Evolutionary conservation across 73 alveolate genomes (phyloP).

Genomic region (Paramecium biaurelia): DNA sequence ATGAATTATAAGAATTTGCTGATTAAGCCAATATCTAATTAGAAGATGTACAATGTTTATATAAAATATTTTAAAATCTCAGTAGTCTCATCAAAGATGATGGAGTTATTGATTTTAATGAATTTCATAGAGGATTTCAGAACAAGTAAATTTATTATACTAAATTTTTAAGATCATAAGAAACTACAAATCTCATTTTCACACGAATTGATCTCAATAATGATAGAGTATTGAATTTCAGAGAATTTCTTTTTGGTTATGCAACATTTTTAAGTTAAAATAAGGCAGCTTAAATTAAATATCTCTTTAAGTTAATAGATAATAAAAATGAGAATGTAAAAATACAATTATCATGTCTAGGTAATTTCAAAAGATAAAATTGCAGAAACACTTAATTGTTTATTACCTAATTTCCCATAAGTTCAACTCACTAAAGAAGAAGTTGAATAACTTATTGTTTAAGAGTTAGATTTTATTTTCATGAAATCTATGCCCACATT

Average conservation of each 20-base stretch:
- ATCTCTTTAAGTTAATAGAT: conserved; percentile 8
- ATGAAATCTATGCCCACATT: neutral
- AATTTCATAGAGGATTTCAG: neutral
- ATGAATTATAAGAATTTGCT: neutral
- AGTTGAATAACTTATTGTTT: neutral
- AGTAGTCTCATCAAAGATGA: neutral
- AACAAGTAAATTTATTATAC: neutral
- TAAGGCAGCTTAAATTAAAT: neutral
- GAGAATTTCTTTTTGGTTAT: neutral
- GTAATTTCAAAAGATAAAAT: neutral
- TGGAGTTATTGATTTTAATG: conserved; percentile 9
- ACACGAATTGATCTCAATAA: neutral
- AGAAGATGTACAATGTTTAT: neutral
- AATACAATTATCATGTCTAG: neutral
- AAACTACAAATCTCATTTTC: neutral
- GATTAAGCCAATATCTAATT: neutral
- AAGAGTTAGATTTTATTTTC: neutral
- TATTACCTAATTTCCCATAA: neutral
- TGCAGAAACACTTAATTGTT: neutral
- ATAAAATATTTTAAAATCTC: neutral
- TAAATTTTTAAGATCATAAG: neutral
- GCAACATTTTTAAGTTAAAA: neutral
- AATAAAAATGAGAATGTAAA: neutral
- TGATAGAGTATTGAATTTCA: neutral
- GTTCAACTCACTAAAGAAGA: neutral